Conservation (phyloP, 371 early-diverging fungal species). For the Zychaea mexicana region DNA sequence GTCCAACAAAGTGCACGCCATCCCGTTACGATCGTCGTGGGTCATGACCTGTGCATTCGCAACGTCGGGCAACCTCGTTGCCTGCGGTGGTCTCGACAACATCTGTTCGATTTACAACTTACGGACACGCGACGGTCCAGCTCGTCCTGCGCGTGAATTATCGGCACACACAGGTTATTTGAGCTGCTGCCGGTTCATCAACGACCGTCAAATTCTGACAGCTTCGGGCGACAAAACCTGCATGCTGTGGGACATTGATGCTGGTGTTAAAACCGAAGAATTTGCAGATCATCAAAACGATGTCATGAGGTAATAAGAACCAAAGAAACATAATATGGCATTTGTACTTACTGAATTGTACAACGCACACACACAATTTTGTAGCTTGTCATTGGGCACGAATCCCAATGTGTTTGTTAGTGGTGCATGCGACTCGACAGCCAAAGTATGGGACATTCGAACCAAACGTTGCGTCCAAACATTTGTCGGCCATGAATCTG, state of each 20-base stretch:
- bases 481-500: constrained; percentile 96
- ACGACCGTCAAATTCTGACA: constrained; percentile 92
- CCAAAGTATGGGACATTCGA: constrained; percentile 98
- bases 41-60: constrained; percentile 99
- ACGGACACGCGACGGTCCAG: constrained; percentile 90
- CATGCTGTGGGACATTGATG: constrained; percentile 98
- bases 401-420: constrained; percentile 96
- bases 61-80: constrained; percentile 94
- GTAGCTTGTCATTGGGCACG: constrained; percentile 84
- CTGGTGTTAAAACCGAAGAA: constrained; percentile 90
- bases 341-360: neutral
- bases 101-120: constrained; percentile 96
- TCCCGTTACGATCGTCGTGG: constrained; percentile 96
- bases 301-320: constrained; percentile 94
- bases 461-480: constrained; percentile 96
- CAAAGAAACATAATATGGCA: no score
- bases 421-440: constrained; percentile 98
- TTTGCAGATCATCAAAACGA: constrained; percentile 97
- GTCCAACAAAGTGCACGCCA: constrained; percentile 97
- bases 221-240: constrained; percentile 96
- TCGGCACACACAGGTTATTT: constrained; percentile 97
- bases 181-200: constrained; percentile 93
- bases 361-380: neutral
- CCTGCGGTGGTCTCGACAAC: constrained; percentile 98
- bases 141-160: constrained; percentile 92